Percentiles rank a stretch among this genome's conserved stretches.
Evolutionary conservation across 1,139 yeast genomes (phyloP).

Genomic region (Kodamaea sp.): DNA sequence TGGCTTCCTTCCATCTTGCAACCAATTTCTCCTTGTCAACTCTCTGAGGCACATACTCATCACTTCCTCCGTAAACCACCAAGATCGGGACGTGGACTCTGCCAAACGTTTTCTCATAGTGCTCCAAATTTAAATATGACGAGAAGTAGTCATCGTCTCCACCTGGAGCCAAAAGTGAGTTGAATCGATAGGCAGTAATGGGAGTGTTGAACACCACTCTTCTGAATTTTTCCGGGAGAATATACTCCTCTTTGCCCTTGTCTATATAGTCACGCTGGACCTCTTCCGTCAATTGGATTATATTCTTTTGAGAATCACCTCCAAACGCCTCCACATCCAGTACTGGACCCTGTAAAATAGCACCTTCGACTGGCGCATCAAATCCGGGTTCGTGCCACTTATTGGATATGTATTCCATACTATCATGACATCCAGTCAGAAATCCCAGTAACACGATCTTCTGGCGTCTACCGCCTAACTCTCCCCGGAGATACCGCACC

Average conservation of each 20-base stretch:
- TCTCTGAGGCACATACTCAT: conserved; percentile 59
- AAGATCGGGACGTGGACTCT: conserved; percentile 49
- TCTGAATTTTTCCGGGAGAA: conserved; percentile 53
- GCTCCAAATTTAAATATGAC: conserved; percentile 53
- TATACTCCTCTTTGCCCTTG: conserved; percentile 45
- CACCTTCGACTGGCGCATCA: conserved; percentile 50
- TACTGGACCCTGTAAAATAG: conserved; percentile 71
- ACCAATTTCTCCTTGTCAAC: conserved; percentile 53
- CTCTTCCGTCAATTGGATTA: conserved; percentile 15
- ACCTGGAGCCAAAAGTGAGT: conserved; percentile 54
- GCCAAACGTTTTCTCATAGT: conserved; percentile 54
- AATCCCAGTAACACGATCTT: conserved; percentile 74
- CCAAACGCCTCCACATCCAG: conserved; percentile 64
- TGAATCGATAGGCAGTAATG: conserved; percentile 67
- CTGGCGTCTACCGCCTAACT: conserved; percentile 41
- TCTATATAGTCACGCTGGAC: conserved; percentile 38
- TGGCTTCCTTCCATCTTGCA: conserved; percentile 44
- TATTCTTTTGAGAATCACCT: conserved; percentile 10
- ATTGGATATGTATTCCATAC: conserved; percentile 57
- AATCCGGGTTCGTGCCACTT: conserved; percentile 13
- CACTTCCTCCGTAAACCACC: conserved; percentile 60
- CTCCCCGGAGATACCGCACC: conserved; percentile 52
- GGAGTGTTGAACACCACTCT: conserved; percentile 52
- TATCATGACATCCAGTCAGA: conserved; percentile 84
- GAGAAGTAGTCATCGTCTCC: conserved; percentile 87